phyloP scores from a whole-genome alignment of 345 rosid genomes.

The Aquilaria malaccensis region DNA sequence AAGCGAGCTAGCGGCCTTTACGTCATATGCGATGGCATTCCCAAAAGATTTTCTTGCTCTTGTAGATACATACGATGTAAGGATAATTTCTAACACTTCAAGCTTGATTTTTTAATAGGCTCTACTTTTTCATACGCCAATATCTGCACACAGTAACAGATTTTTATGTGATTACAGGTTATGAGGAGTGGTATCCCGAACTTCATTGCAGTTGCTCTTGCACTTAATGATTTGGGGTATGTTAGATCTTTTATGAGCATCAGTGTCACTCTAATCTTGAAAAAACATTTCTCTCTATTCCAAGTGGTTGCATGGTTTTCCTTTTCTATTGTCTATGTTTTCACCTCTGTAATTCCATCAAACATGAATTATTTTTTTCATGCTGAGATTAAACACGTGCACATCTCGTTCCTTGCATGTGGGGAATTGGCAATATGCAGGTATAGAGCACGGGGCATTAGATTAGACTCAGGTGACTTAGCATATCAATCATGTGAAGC shows the following conservation, averaged over 20 bases:
- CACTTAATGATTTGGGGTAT: slow-evolving; percentile 80
- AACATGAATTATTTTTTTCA: neutral
- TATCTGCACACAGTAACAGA: neutral
- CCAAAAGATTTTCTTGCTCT: slow-evolving; percentile 81
- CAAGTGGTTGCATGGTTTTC: too few relatives aligned
- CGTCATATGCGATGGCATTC: slow-evolving; percentile 90
- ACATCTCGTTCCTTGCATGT: too few relatives aligned
- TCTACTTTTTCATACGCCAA: neutral
- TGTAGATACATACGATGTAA: slow-evolving; percentile 89
- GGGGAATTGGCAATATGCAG: slow-evolving; percentile 29
- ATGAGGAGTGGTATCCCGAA: slow-evolving; percentile 87
- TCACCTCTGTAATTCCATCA: neutral
- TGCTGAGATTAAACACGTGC: too few relatives aligned
- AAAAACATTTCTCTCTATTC: too few relatives aligned
- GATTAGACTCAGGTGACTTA: slow-evolving; percentile 94
- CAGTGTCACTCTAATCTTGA: too few relatives aligned
- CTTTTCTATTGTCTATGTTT: too few relatives aligned
- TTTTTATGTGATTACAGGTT: slow-evolving; percentile 38
- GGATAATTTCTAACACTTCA: slow-evolving; percentile 20
- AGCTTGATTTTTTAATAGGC: neutral
- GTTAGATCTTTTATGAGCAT: slow-evolving; percentile 6
- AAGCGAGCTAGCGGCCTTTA: slow-evolving; percentile 93
- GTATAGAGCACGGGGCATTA: slow-evolving; percentile 81
- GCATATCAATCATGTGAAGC: slow-evolving; percentile 80
- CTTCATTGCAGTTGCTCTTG: slow-evolving; percentile 91